Conservation (phyloP, 345 rosid species). For the Mercurialis annua region DNA sequence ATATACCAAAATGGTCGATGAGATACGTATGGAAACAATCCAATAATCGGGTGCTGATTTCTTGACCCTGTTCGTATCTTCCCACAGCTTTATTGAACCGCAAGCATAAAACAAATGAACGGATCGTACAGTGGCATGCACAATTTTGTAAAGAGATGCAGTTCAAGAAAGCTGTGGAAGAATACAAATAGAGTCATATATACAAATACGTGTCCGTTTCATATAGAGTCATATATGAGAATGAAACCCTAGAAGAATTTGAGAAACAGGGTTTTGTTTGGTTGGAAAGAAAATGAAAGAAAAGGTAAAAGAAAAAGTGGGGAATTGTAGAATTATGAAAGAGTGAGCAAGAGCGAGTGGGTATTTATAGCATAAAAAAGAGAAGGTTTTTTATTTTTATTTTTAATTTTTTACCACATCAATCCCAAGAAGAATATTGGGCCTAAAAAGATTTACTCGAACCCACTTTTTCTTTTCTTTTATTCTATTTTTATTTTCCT, state of each 20-base stretch:
- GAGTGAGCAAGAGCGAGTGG: constrained; percentile 4
- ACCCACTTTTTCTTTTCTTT: constrained; percentile 24
- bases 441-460: constrained; percentile 36
- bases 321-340: constrained; percentile 5
- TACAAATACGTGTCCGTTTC: too few species aligned
- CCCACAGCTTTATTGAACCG: constrained; percentile 99
- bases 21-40: neutral
- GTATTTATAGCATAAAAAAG: constrained; percentile 54
- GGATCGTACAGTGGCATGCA: constrained; percentile 10
- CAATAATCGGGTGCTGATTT: neutral
- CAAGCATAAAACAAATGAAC: constrained; percentile 12
- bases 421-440: constrained; percentile 98
- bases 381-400: too few species aligned
- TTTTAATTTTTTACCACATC: constrained; percentile 62
- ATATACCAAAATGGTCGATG: neutral
- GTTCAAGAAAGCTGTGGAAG: constrained; percentile 99
- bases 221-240: neutral
- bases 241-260: constrained; percentile 9
- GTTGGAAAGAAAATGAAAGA: neutral
- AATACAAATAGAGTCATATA: constrained; percentile 68
- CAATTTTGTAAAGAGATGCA: constrained; percentile 37
- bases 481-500: neutral
- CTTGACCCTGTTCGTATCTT: constrained; percentile 65
- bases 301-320: neutral
- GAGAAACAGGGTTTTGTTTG: neutral